These are phyloP conservation scores for Monotropa hypopitys DNA, from an alignment of 179 eudicot species.

Conservation along the genomic window DNA sequence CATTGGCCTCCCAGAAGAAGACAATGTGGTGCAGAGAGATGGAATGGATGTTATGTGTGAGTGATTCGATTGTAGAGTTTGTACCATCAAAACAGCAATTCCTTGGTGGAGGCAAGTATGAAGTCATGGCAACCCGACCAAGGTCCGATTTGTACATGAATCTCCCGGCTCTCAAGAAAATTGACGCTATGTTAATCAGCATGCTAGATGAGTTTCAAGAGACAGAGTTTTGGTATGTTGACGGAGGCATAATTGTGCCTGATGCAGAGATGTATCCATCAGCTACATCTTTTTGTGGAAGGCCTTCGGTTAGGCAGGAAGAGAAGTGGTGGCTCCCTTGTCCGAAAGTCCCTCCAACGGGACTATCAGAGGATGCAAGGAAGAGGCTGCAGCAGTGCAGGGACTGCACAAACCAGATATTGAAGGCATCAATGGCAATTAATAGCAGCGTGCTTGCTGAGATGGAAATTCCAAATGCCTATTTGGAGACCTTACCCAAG, in stretches of 20 bases:
- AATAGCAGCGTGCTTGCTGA: conserved; percentile 75
- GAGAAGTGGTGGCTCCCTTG: conserved; percentile 99
- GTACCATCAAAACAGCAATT: conserved; percentile 70
- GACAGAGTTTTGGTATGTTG: conserved; percentile 73
- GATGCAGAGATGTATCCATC: conserved; percentile 27
- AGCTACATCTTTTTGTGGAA: conserved; percentile 26
- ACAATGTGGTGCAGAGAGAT: conserved; percentile 7
- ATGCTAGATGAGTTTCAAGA: conserved; percentile 85
- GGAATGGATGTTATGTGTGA: conserved; percentile 31
- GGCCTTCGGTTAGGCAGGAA: conserved; percentile 82
- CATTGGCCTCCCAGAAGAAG: neutral
- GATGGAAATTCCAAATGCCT: conserved; percentile 82
- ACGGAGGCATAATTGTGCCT: conserved; percentile 35
- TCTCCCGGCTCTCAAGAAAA: conserved; percentile 85
- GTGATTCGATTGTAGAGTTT: conserved; percentile 85
- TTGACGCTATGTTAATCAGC: conserved; percentile 68
- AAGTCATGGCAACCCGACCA: conserved; percentile 74
- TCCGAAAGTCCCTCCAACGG: conserved; percentile 67
- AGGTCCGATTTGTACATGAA: conserved; percentile 74
- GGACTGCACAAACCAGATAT: conserved; percentile 83
- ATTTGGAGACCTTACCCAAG: conserved; percentile 85
- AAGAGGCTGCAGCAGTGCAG: conserved; percentile 75
- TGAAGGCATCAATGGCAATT: conserved; percentile 93
- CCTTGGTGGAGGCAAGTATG: conserved; percentile 69
- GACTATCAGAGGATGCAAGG: conserved; percentile 68